Evolutionary conservation across 2,329 filamentous ascomycete genomes (phyloP), one percentile per base, ranked within the genome.

Genomic region (Tolypocladium tundrense): DNA sequence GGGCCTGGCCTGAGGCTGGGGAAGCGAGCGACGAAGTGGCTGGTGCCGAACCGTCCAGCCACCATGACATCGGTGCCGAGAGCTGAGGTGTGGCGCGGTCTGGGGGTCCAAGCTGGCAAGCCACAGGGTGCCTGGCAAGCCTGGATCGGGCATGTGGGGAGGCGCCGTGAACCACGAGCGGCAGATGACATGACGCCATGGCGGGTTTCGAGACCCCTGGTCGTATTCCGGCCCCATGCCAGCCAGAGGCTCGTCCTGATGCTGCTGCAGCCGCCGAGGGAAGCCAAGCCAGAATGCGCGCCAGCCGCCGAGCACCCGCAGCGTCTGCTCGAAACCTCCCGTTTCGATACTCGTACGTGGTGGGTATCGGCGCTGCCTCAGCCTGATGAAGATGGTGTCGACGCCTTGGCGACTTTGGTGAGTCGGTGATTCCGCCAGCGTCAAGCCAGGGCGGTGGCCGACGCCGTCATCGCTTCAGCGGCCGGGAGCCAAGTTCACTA

Each of bases 151-250:
- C 37, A 31, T 41, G 52, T 31, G 50, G 52, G 51, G 52, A 11
- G 8, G 39, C 16, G 19, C 37, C 24, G 52, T 54, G 27, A 13
- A 27, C 53, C 40, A 42, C 53, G 48, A 54, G 53, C 53, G 16
- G 53, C 39, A 54, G 53, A 33, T 43, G 53, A 13, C 53, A 54
- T 54, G 53, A 54, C 53, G 53, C 53, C 53, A 54, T 43, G 53
- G 39, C 16, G 53, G 53, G 53, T 27, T 24, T 24, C 51, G 50
- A 27, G 13, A 39, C 24, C 24, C 24, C 43, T 27, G 43, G 43
- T 48, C 14, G 19, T 14, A 24, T 14, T 14, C 45, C 33, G 45
- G 27, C 19, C 24, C 48, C 27, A 35, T n/a, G 48, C 48, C 48
- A 35, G 48, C 48, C 27, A 33, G 45, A n/a, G 14, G 37, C 14